Percentiles rank a stretch among this genome's conserved stretches.
Conservation (phyloP, 306 rosid genomes). For the Malus sieversii region DNA sequence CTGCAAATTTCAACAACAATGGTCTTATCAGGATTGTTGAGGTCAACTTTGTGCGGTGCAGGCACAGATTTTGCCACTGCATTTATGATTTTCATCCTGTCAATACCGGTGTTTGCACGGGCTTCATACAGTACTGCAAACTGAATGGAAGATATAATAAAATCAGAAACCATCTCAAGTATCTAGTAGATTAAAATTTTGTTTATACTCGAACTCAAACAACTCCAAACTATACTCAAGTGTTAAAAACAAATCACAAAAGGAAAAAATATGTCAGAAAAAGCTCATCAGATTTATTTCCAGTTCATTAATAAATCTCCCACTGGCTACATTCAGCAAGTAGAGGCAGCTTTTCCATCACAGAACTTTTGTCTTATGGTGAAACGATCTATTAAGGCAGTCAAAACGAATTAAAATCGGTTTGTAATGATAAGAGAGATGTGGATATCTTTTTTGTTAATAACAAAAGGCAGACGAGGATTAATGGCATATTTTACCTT, state of each 20-base stretch:
- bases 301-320: neutral
- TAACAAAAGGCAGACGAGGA: neutral
- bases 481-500: constrained; percentile 39
- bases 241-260: neutral
- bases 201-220: neutral
- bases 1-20: constrained; percentile 82
- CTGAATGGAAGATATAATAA: constrained; percentile 33
- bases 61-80: constrained; percentile 86
- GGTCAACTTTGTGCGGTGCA: constrained; percentile 91
- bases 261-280: neutral
- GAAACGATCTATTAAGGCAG: neutral
- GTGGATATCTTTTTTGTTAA: neutral
- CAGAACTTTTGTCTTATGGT: neutral
- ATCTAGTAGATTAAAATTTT: neutral
- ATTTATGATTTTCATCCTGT: constrained; percentile 79
- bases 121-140: constrained; percentile 91
- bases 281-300: neutral
- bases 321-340: neutral
- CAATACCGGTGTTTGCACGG: constrained; percentile 85
- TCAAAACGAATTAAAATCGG: neutral
- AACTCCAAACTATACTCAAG: neutral
- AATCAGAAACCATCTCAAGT: constrained; percentile 1
- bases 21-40: constrained; percentile 74
- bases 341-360: neutral
- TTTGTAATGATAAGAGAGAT: constrained; percentile 4